Percentiles rank a stretch among this genome's conserved stretches.
phyloP scores from a whole-genome alignment of 345 rosid genomes.

The Lepidium africanum region DNA sequence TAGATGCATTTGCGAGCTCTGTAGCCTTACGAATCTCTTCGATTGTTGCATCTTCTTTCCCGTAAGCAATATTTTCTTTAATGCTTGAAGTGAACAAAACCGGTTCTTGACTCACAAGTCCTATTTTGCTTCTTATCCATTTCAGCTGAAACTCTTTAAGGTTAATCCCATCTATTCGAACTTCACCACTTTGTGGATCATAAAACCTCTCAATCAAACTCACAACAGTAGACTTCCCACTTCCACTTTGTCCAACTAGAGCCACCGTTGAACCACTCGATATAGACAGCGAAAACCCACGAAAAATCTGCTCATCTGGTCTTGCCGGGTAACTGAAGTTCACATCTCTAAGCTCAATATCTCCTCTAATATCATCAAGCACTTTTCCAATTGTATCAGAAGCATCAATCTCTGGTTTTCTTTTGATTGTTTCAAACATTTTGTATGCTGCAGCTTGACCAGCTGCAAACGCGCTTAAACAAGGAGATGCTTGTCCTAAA shows the following conservation, averaged over 20 bases:
- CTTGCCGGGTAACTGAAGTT: conserved; percentile 59
- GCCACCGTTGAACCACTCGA: conserved; percentile 54
- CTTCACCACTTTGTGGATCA: conserved; percentile 52
- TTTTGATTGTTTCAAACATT: conserved; percentile 52
- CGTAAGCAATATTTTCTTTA: conserved; percentile 51
- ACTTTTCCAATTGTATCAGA: conserved; percentile 32
- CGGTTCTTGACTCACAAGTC: conserved; percentile 80
- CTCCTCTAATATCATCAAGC: conserved; percentile 42
- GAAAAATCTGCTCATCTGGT: conserved; percentile 47
- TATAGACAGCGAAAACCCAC: conserved; percentile 43
- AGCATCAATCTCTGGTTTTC: conserved; percentile 52
- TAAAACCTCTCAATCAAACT: conserved; percentile 69
- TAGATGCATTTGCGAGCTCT: conserved; percentile 57
- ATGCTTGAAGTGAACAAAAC: conserved; percentile 54
- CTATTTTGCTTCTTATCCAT: conserved; percentile 62
- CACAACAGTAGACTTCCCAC: conserved; percentile 63
- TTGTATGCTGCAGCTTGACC: conserved; percentile 61
- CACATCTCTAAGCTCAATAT: conserved; percentile 48
- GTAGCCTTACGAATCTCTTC: conserved; percentile 54
- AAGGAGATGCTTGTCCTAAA: conserved; percentile 56
- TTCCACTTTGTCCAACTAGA: conserved; percentile 68
- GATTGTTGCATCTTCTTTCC: conserved; percentile 41
- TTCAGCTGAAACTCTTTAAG: conserved; percentile 49
- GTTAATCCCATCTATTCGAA: conserved; percentile 49
- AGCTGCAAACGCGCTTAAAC: conserved; percentile 50